These are phyloP conservation scores for Erythrobasidium hasegawianum DNA, from an alignment of 1,284 basidiomycete genomes.

Conservation along the genomic window DNA sequence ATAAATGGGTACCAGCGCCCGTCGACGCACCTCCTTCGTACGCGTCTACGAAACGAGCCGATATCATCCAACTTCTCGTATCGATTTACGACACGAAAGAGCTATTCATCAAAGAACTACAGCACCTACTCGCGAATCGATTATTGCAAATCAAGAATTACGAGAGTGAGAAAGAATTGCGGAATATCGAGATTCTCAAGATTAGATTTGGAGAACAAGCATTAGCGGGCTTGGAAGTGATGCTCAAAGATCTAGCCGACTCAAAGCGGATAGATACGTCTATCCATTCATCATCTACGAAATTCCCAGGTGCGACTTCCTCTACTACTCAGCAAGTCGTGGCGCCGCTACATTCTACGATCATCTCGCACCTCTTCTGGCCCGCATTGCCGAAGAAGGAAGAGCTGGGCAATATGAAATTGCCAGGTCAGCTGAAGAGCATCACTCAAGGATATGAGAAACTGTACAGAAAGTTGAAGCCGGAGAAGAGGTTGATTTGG, in stretches of 20 bases:
- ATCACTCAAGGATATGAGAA: conserved; percentile 69
- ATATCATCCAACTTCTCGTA: conserved; percentile 88
- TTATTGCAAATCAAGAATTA: conserved; percentile 74
- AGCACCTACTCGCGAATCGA: conserved; percentile 77
- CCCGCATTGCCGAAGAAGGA: conserved; percentile 64
- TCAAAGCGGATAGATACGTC: conserved; percentile 80
- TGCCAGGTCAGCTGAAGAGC: conserved; percentile 45
- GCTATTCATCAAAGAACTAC: conserved; percentile 87
- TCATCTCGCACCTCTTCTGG: conserved; percentile 92
- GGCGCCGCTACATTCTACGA: conserved; percentile 72
- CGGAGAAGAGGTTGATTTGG: conserved; percentile 83
- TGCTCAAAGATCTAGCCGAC: conserved; percentile 91
- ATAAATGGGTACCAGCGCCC: conserved; percentile 86
- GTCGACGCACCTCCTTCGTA: conserved; percentile 74
- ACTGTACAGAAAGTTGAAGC: conserved; percentile 74
- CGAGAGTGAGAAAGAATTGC: conserved; percentile 75
- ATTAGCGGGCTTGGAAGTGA: conserved; percentile 89
- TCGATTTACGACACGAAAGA: conserved; percentile 94
- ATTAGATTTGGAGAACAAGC: conserved; percentile 86
- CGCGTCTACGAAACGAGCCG: conserved; percentile 50
- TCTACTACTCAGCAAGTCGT: neutral
- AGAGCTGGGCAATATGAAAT: neutral
- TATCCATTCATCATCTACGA: conserved; percentile 63
- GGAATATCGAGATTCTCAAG: conserved; percentile 87
- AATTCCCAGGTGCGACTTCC: neutral